phyloP scores from a whole-genome alignment of 2,329 filamentous ascomycete genomes.

The Aspergillus tamarii region DNA sequence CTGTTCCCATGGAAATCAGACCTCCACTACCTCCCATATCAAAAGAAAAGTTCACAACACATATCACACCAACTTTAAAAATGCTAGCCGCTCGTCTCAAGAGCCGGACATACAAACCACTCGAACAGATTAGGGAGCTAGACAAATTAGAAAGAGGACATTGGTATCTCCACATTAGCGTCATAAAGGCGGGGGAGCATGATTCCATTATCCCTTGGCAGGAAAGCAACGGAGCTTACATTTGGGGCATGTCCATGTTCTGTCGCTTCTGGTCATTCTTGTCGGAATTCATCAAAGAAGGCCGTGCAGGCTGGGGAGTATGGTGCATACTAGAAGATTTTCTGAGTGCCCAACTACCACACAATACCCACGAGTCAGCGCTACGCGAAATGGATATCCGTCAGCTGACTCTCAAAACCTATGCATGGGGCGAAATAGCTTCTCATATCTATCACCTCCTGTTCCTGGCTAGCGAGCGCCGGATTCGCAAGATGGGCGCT shows the following conservation, averaged over 20 bases:
- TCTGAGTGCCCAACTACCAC: constrained; percentile 46
- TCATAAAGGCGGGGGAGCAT: constrained; percentile 41
- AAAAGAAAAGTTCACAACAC: constrained; percentile 48
- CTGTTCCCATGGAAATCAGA: constrained; percentile 49
- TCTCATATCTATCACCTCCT: constrained; percentile 75
- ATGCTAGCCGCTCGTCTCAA: constrained; percentile 59
- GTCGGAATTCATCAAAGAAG: constrained; percentile 40
- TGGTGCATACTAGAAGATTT: constrained; percentile 42
- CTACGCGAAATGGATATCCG: background rate
- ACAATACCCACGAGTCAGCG: background rate
- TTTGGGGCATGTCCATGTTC: constrained; percentile 41
- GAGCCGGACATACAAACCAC: constrained; percentile 57
- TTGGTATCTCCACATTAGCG: constrained; percentile 69
- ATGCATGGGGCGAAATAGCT: constrained; percentile 76
- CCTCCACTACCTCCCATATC: constrained; percentile 59
- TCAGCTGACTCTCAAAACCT: constrained; percentile 61
- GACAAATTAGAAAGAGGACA: constrained; percentile 72
- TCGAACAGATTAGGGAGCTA: constrained; percentile 52
- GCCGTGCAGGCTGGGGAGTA: constrained; percentile 50
- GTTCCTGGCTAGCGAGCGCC: constrained; percentile 70
- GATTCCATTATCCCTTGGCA: background rate
- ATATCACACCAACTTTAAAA: constrained; percentile 61
- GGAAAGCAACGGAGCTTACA: background rate
- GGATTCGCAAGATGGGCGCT: constrained; percentile 60
- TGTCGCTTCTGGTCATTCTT: constrained; percentile 48